Evolutionary conservation across 257 asterid genomes (phyloP), one percentile per base, ranked within the genome.

Genomic region (Fraxinus anomala): DNA sequence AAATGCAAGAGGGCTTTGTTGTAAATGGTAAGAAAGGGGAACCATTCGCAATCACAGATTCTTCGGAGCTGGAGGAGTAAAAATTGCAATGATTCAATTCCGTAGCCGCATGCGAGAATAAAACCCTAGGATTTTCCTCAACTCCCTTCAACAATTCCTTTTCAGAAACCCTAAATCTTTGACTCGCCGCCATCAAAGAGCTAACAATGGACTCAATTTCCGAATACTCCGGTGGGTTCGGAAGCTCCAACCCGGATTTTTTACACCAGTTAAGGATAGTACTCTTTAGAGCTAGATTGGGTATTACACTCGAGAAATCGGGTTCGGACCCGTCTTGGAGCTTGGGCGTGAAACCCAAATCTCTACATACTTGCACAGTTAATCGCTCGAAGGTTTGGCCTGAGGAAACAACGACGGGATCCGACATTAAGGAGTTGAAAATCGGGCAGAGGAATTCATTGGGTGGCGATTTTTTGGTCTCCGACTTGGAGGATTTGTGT

Each of bases 331-430:
- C 97, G 67, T 88, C 92, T 65, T 87, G n/a, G 6, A 96, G 91
- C 5, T 90, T 74, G 19, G 98, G 96, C 7, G 40, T 37, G 78
- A 89, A 90, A 34, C 84, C 83, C 34, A 92, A 85, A 68, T 87
- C 90, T 47, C 80, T 70, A 79, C 97, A 95, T 36, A 92, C 89
- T 73, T 85, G 86, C 0, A 92, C 90, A 0, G 90, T 84, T 0
- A 81, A 26, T 21, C 97, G 91, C 78, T 95, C 99, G 73, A 95
- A 90, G 1, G 96, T 95, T 40, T 95, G 96, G 56, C 99, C 99
- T 68, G 97, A 89, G 47, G 94, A 79, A 54, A 95, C 96, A 3
- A 95, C 92, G 34, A 89, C 89, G 14, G 99, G 99, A 68, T 95
- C 97, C 77, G 66, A 89, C 96, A 95, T 93, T 68, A 95, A 73